phyloP scores from a whole-genome alignment of 345 rosid species.

The Viola odorata region DNA sequence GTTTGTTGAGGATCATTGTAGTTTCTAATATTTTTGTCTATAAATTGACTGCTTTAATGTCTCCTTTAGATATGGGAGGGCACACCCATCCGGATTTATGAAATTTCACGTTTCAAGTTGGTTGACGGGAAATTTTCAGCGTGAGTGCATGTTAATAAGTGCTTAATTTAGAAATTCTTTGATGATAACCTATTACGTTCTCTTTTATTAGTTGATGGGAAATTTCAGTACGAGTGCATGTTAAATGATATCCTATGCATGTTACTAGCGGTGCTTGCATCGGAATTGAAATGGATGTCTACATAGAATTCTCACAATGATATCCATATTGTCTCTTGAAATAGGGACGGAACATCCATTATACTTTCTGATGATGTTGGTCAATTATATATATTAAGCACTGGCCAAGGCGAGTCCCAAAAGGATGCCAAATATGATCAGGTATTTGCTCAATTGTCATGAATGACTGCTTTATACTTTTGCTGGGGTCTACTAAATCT shows the following conservation, averaged over 20 bases:
- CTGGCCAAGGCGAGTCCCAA: slow-evolving; percentile 98
- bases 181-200: neutral
- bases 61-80: slow-evolving; percentile 95
- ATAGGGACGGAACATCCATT: slow-evolving; percentile 93
- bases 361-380: slow-evolving; percentile 99
- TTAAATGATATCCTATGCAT: neutral
- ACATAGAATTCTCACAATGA: neutral
- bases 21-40: slow-evolving; percentile 13
- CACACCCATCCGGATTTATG: slow-evolving; percentile 75
- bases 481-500: slow-evolving; percentile 6
- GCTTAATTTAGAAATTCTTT: neutral
- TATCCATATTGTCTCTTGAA: slow-evolving; percentile 6
- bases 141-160: slow-evolving; percentile 42
- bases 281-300: neutral
- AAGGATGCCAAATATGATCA: slow-evolving; percentile 93
- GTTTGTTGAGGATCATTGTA: slow-evolving; percentile 14
- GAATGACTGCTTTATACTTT: slow-evolving; percentile 10
- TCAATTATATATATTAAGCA: slow-evolving; percentile 75
- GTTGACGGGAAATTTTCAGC: slow-evolving; percentile 99
- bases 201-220: neutral
- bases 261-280: neutral
- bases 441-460: slow-evolving; percentile 36
- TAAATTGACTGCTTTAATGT: slow-evolving; percentile 17
- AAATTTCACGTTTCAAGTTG: slow-evolving; percentile 85
- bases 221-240: neutral